Evolutionary conservation across 768 basidiomycete genomes (phyloP).

Genomic region (Mycena kentingensis): DNA sequence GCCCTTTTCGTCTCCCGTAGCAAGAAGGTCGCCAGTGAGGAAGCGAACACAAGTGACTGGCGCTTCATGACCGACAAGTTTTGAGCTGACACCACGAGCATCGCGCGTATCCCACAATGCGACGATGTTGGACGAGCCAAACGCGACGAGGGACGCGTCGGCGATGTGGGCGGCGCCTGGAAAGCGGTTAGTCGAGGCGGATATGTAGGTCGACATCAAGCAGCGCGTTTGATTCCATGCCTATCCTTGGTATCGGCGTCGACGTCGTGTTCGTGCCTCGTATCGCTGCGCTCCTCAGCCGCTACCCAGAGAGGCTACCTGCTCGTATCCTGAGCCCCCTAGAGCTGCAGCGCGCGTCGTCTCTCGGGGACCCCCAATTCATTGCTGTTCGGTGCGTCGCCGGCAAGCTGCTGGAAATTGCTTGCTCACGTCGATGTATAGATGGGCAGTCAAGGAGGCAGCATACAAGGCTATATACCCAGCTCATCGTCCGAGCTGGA

Average conservation of each 20-base stretch:
- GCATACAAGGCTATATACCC: constrained; percentile 86
- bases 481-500: constrained; percentile 63
- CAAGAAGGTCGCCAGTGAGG: constrained; percentile 49
- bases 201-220: constrained; percentile 37
- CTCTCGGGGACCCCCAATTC: constrained; percentile 46
- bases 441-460: constrained; percentile 86
- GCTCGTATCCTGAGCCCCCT: constrained; percentile 63
- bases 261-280: constrained; percentile 75
- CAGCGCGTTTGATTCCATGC: constrained; percentile 35
- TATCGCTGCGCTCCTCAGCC: constrained; percentile 52
- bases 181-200: constrained; percentile 51
- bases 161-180: constrained; percentile 52
- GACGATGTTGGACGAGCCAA: constrained; percentile 49
- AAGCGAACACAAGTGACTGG: constrained; percentile 80
- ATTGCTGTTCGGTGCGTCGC: constrained; percentile 79
- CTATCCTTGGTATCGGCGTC: constrained; percentile 73
- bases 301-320: constrained; percentile 52
- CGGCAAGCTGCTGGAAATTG: neutral
- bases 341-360: constrained; percentile 43
- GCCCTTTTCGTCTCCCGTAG: constrained; percentile 80
- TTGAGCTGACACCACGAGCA: constrained; percentile 61
- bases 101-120: constrained; percentile 46
- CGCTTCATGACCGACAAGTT: constrained; percentile 75
- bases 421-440: constrained; percentile 30
- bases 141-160: constrained; percentile 43